A percentile compares a stretch with the other conserved stretches of the same genome.
phyloP scores from a whole-genome alignment of 176 grass and related monocot genomes.

The Ensete ventricosum region DNA sequence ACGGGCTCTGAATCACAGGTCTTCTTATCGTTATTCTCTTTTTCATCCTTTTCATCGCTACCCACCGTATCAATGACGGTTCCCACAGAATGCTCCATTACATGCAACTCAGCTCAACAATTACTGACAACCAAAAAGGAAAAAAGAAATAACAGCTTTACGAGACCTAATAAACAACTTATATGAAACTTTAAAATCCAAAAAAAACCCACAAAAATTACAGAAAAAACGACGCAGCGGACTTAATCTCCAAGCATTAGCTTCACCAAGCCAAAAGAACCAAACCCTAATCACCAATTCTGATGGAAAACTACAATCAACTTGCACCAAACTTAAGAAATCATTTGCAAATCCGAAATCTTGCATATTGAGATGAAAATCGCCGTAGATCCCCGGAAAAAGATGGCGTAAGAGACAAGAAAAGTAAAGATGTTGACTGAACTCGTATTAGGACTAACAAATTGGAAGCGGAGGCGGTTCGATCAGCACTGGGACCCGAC shows the following conservation, averaged over 20 bases:
- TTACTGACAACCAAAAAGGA: background rate
- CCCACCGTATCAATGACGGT: constrained; percentile 21
- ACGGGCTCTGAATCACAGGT: constrained; percentile 49
- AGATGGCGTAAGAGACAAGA: background rate
- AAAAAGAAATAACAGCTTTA: background rate
- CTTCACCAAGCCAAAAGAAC: background rate
- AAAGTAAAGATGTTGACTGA: background rate
- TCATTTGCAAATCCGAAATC: background rate
- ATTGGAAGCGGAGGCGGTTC: background rate
- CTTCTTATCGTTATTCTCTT: constrained; percentile 38
- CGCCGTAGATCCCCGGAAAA: background rate
- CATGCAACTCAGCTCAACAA: constrained; percentile 33
- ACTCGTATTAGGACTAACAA: background rate
- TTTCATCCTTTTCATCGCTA: constrained; percentile 37
- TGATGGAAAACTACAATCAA: background rate
- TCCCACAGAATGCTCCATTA: constrained; percentile 55
- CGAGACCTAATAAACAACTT: background rate
- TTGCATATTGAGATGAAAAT: background rate
- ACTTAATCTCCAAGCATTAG: background rate
- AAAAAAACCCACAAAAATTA: background rate
- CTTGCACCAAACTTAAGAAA: background rate
- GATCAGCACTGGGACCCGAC: background rate
- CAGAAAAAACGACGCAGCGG: background rate
- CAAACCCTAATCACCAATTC: constrained; percentile 17
- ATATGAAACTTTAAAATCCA: background rate